These are phyloP conservation scores for Hemisphaericaspora xylanilytica DNA, from an alignment of 1,139 yeast species.

Conservation along the genomic window DNA sequence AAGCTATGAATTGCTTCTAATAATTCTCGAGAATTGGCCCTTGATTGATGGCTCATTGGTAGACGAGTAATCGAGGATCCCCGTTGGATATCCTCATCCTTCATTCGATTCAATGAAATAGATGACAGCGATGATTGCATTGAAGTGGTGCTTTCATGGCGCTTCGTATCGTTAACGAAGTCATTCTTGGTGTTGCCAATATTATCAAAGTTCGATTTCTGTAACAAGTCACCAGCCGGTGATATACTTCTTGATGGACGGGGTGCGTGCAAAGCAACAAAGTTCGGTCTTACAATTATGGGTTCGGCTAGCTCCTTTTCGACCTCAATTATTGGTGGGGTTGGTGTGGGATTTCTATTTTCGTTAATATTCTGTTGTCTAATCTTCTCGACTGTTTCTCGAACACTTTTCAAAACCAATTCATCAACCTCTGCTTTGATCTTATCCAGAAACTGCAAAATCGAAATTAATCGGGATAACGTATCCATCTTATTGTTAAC, in stretches of 20 bases:
- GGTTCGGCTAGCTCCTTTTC: not conserved
- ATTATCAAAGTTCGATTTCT: slow-evolving; percentile 36
- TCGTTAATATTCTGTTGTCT: slow-evolving; percentile 34
- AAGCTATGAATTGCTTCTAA: slow-evolving; percentile 30
- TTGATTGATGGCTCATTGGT: slow-evolving; percentile 16
- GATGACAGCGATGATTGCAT: slow-evolving; percentile 14
- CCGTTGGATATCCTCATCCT: slow-evolving; percentile 21
- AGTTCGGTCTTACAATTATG: not conserved
- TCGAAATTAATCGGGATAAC: slow-evolving; percentile 71
- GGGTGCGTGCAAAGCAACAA: slow-evolving; percentile 23
- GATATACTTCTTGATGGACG: slow-evolving; percentile 33
- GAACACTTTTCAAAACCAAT: slow-evolving; percentile 64
- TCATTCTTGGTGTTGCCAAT: slow-evolving; percentile 46
- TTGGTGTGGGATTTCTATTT: slow-evolving; percentile 1
- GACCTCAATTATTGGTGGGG: not conserved
- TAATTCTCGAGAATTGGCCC: slow-evolving; percentile 23
- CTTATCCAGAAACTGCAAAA: slow-evolving; percentile 74
- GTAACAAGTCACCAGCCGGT: slow-evolving; percentile 34
- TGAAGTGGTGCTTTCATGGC: slow-evolving; percentile 11
- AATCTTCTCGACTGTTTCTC: slow-evolving; percentile 58
- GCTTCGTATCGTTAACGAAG: slow-evolving; percentile 17
- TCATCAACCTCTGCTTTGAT: slow-evolving; percentile 80
- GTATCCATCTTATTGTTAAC: slow-evolving; percentile 71
- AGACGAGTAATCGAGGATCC: slow-evolving; percentile 19
- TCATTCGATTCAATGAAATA: slow-evolving; percentile 8